Conservation (phyloP, 345 rosid genomes). For the Salix arbutifolia region DNA sequence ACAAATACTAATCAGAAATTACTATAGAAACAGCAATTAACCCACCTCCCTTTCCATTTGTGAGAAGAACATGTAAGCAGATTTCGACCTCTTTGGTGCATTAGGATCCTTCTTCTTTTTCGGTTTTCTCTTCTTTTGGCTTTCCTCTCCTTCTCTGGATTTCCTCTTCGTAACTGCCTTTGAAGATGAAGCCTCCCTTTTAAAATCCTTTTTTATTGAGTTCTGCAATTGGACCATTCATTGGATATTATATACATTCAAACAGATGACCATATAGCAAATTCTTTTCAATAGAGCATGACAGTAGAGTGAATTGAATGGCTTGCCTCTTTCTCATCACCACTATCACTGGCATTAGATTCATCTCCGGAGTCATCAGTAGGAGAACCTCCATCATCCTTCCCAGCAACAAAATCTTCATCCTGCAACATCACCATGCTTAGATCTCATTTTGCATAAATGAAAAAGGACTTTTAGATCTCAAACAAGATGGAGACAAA, state of each 20-base stretch:
- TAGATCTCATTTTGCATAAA: background rate
- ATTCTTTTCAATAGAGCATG: background rate
- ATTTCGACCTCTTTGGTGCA: conserved; percentile 80
- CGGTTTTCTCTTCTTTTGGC: conserved; percentile 67
- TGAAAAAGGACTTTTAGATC: background rate
- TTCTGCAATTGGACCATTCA: conserved; percentile 44
- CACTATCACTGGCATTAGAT: conserved; percentile 64
- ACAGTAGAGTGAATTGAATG: conserved; percentile 3
- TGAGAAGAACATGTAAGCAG: conserved; percentile 73
- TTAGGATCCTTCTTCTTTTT: conserved; percentile 96
- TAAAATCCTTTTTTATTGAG: conserved; percentile 58
- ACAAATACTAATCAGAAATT: background rate
- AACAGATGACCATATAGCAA: background rate
- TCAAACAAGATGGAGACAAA: background rate
- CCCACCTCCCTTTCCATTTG: conserved; percentile 83
- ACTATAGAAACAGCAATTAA: background rate
- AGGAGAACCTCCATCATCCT: conserved; percentile 91
- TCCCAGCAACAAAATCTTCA: conserved; percentile 78
- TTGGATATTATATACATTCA: conserved; percentile 6
- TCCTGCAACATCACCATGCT: conserved; percentile 49
- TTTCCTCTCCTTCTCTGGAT: conserved; percentile 53
- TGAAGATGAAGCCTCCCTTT: conserved; percentile 56
- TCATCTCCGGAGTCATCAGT: conserved; percentile 95
- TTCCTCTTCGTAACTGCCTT: conserved; percentile 70
- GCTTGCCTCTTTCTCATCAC: conserved; percentile 76